phyloP scores from a whole-genome alignment of 441 rosid genomes.

The Eruca vesicaria region DNA sequence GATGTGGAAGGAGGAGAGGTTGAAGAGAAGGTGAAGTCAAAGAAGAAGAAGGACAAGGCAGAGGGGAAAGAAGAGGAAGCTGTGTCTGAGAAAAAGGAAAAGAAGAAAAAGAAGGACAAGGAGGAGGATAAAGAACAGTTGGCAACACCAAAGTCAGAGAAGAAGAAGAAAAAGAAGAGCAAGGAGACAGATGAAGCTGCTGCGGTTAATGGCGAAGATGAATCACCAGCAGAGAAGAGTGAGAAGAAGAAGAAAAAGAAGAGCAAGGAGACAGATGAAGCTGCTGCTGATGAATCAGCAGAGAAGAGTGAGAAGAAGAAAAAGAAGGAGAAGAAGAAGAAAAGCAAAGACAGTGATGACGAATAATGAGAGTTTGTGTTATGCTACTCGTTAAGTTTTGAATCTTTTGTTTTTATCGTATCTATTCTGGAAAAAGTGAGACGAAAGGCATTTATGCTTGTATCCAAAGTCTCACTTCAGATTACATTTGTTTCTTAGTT shows the following conservation, averaged over 20 bases:
- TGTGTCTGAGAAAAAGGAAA: background rate
- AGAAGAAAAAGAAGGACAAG: background rate
- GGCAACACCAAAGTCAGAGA: background rate
- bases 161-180: background rate
- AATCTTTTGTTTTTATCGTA: background rate
- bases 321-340: background rate
- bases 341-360: conserved; percentile 37
- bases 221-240: conserved; percentile 39
- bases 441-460: conserved; percentile 15
- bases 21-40: conserved; percentile 45
- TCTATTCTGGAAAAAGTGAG: conserved; percentile 7
- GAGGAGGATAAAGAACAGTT: conserved; percentile 41
- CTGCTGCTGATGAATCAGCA: background rate
- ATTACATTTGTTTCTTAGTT: background rate
- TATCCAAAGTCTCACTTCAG: background rate
- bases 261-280: background rate
- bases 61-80: background rate
- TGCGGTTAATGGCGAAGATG: conserved; percentile 12
- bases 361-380: conserved; percentile 19
- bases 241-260: conserved; percentile 41
- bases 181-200: conserved; percentile 42
- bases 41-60: conserved; percentile 41
- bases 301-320: background rate
- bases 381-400: background rate
- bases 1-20: conserved; percentile 37